Conservation (phyloP, 106 monocot genomes). For the Agapanthus africanus region DNA sequence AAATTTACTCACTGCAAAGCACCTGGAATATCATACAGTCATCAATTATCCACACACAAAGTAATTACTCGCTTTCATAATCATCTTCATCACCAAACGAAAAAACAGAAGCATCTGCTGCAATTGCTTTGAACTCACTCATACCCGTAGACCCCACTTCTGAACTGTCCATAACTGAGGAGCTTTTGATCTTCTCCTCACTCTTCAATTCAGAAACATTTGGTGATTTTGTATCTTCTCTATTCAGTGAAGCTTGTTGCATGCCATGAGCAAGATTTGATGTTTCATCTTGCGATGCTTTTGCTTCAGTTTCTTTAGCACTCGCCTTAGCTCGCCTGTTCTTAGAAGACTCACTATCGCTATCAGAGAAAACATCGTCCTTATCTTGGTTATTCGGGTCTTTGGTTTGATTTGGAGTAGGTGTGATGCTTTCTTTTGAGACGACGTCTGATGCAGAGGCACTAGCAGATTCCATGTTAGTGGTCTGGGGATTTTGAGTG, state of each 20-base stretch:
- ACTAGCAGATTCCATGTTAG: constrained; percentile 19
- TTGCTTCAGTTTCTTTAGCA: constrained; percentile 20
- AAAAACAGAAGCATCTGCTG: constrained; percentile 19
- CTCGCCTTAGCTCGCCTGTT: constrained; percentile 14
- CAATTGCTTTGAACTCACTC: constrained; percentile 16
- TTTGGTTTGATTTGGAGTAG: constrained; percentile 21
- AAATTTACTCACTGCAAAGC: no score
- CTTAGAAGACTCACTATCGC: constrained; percentile 63
- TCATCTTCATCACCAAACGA: constrained; percentile 20
- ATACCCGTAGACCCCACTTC: not conserved
- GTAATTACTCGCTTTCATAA: constrained; percentile 12
- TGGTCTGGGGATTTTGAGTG: constrained; percentile 4
- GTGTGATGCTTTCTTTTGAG: constrained; percentile 12
- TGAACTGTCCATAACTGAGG: not conserved
- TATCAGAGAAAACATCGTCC: constrained; percentile 95
- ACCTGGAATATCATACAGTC: constrained; percentile 3
- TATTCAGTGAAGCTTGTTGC: constrained; percentile 26
- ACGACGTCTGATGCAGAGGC: constrained; percentile 9
- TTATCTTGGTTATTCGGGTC: constrained; percentile 36
- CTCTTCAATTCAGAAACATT: constrained; percentile 16
- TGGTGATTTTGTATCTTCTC: constrained; percentile 19
- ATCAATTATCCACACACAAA: not conserved
- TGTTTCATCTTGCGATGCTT: constrained; percentile 14
- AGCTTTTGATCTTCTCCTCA: constrained; percentile 13
- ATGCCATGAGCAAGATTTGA: constrained; percentile 22